A percentile compares a stretch with the other conserved stretches of the same genome.
These are phyloP conservation scores for Neopestalotiopsis rosae DNA, from an alignment of 2,329 filamentous ascomycete genomes.

Conservation along the genomic window DNA sequence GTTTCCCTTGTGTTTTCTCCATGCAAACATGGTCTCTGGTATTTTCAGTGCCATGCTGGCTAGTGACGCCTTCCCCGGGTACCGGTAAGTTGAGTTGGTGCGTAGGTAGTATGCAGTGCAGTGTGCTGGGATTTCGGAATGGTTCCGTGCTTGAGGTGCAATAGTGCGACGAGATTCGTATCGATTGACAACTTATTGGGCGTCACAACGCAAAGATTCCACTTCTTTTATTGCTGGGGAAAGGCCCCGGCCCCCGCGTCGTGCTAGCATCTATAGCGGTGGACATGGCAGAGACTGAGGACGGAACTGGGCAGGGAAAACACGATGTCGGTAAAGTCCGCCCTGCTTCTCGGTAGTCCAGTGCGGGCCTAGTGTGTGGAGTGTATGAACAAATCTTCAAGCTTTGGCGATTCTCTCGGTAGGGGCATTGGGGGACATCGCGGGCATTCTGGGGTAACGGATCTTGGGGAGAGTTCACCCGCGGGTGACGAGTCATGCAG, in stretches of 20 bases:
- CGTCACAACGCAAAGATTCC: neutral
- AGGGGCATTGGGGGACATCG: neutral
- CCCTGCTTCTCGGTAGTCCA: conserved; percentile 1
- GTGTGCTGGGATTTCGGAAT: neutral
- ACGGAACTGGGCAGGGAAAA: neutral
- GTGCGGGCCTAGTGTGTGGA: neutral
- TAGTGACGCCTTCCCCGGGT: neutral
- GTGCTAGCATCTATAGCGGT: neutral
- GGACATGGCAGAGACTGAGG: neutral
- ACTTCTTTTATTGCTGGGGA: neutral
- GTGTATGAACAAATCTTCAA: neutral
- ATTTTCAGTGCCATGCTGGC: conserved; percentile 21
- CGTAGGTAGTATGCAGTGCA: too few relatives aligned
- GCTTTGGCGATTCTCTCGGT: conserved; percentile 4
- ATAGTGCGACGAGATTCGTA: neutral
- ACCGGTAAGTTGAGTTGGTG: neutral
- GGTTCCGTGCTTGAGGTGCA: neutral
- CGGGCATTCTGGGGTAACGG: neutral
- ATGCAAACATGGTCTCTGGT: conserved; percentile 39
- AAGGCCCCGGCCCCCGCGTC: neutral
- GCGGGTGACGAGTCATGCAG: neutral
- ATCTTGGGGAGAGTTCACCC: neutral
- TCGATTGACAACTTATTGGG: neutral
- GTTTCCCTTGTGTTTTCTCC: conserved; percentile 40
- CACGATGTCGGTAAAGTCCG: neutral